Conservation (phyloP, 495 filamentous ascomycete genomes). For the Letharia lupina region DNA sequence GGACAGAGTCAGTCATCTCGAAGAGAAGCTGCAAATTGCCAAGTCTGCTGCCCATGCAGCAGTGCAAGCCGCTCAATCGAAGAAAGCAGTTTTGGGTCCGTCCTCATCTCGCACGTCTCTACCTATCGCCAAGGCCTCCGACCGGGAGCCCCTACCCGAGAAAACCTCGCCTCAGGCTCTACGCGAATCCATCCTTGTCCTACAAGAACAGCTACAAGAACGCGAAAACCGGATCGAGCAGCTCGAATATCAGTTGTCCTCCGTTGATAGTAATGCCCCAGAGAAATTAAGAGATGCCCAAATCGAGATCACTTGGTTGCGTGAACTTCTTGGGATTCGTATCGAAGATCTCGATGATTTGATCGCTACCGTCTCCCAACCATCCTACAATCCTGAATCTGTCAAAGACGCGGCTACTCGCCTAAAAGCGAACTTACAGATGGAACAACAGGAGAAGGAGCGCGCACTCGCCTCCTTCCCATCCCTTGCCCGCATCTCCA, state of each 20-base stretch:
- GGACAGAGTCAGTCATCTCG: slow-evolving; percentile 71
- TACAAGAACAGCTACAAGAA: slow-evolving; percentile 93
- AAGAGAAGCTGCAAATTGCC: slow-evolving; percentile 80
- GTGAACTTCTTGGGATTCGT: slow-evolving; percentile 83
- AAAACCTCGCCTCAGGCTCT: slow-evolving; percentile 90
- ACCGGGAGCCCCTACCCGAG: slow-evolving; percentile 47
- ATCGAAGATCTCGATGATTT: slow-evolving; percentile 89
- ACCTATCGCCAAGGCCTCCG: slow-evolving; percentile 37
- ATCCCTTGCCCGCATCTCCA: slow-evolving; percentile 48
- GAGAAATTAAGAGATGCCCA: slow-evolving; percentile 79
- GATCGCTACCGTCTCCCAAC: slow-evolving; percentile 65
- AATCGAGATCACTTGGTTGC: slow-evolving; percentile 90
- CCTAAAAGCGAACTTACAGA: slow-evolving; percentile 86
- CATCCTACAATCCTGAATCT: slow-evolving; percentile 61
- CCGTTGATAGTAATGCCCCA: slow-evolving; percentile 62
- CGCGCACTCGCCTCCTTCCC: slow-evolving; percentile 48
- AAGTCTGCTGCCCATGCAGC: slow-evolving; percentile 85
- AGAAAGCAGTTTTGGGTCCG: slow-evolving; percentile 36
- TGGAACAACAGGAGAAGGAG: slow-evolving; percentile 93
- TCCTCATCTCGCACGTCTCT: slow-evolving; percentile 33
- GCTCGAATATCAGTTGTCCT: slow-evolving; percentile 62
- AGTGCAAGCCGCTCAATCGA: slow-evolving; percentile 67
- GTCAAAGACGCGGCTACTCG: slow-evolving; percentile 87
- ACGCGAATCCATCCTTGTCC: slow-evolving; percentile 87
- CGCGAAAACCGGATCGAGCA: slow-evolving; percentile 82